phyloP scores from a whole-genome alignment of 768 basidiomycete genomes.

The Rossbeevera mucosa region DNA sequence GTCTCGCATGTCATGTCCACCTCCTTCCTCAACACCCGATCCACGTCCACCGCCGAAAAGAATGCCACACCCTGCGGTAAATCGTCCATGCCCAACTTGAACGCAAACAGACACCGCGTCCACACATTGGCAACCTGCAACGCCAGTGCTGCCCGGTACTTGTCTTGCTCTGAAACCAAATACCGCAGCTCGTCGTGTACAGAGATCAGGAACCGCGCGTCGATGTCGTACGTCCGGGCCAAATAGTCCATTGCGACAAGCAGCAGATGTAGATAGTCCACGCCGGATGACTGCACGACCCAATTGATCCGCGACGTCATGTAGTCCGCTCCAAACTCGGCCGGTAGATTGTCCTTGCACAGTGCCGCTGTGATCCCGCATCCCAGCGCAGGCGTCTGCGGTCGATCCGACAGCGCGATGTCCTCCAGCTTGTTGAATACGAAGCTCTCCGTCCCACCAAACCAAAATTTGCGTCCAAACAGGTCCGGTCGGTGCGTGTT shows the following conservation, averaged over 20 bases:
- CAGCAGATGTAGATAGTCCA: slow-evolving; percentile 95
- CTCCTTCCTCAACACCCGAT: too few species aligned
- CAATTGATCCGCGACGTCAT: slow-evolving; percentile 98
- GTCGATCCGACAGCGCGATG: slow-evolving; percentile 1
- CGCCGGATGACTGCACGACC: slow-evolving; percentile 93
- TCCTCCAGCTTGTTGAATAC: too few species aligned
- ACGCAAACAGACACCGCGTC: slow-evolving; percentile 90
- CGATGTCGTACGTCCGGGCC: slow-evolving; percentile 71
- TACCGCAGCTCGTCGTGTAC: slow-evolving; percentile 98
- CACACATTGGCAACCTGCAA: slow-evolving; percentile 94
- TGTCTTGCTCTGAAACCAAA: slow-evolving; percentile 83
- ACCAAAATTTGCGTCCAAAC: slow-evolving; percentile 39
- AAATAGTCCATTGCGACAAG: slow-evolving; percentile 94
- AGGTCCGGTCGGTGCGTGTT: slow-evolving; percentile 72
- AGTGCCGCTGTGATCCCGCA: slow-evolving; percentile 93
- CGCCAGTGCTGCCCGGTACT: slow-evolving; percentile 86
- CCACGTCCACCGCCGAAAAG: too few species aligned
- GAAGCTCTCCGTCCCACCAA: slow-evolving; percentile 26
- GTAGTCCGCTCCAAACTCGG: slow-evolving; percentile 84
- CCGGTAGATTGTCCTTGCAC: slow-evolving; percentile 83
- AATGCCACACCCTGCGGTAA: slow-evolving; percentile 91
- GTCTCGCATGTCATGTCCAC: too few species aligned
- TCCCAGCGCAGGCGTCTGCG: slow-evolving; percentile 88
- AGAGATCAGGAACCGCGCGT: slow-evolving; percentile 91
- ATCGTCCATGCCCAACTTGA: slow-evolving; percentile 91